Percentiles rank a stretch among this genome's conserved stretches.
Conservation (phyloP, 495 filamentous ascomycete species). For the Apiosordaria backusii region DNA sequence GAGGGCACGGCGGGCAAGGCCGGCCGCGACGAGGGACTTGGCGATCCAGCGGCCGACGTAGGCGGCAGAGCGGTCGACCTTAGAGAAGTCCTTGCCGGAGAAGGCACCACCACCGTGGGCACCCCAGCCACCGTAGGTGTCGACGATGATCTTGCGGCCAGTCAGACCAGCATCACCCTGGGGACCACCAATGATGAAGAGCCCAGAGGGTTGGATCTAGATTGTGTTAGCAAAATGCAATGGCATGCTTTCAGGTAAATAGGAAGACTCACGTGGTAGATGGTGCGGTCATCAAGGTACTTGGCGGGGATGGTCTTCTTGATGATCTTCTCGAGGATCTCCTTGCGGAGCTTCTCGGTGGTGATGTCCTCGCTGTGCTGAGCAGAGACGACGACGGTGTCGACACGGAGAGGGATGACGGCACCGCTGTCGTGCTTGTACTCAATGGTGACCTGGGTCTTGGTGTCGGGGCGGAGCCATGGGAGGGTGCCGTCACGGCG, state of each 20-base stretch:
- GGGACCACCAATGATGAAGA: constrained; percentile 98
- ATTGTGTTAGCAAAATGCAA: constrained; percentile 26
- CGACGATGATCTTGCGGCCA: constrained; percentile 99
- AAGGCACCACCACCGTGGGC: constrained; percentile 99
- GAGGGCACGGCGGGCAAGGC: constrained; percentile 83
- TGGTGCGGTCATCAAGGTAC: constrained; percentile 85
- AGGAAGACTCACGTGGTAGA: constrained; percentile 73
- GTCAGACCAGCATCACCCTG: constrained; percentile 99
- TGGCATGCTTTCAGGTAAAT: not conserved
- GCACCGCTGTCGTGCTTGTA: constrained; percentile 95
- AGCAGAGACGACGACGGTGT: constrained; percentile 94
- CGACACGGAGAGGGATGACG: constrained; percentile 85
- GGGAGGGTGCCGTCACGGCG: constrained; percentile 81
- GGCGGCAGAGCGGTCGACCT: constrained; percentile 97
- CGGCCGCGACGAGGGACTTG: constrained; percentile 89
- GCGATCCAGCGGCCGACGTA: constrained; percentile 98
- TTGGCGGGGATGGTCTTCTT: constrained; percentile 87
- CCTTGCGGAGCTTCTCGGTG: constrained; percentile 88
- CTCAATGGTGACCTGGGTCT: constrained; percentile 99
- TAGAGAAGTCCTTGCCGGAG: constrained; percentile 99
- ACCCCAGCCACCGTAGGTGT: constrained; percentile 99
- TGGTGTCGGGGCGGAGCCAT: constrained; percentile 97
- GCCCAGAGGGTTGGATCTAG: constrained; percentile 92
- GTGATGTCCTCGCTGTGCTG: constrained; percentile 88
- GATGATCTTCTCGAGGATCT: constrained; percentile 97